A percentile compares a stretch with the other conserved stretches of the same genome.
Evolutionary conservation across 2,329 filamentous ascomycete genomes (phyloP).

Genomic region (Fusarium sp.): DNA sequence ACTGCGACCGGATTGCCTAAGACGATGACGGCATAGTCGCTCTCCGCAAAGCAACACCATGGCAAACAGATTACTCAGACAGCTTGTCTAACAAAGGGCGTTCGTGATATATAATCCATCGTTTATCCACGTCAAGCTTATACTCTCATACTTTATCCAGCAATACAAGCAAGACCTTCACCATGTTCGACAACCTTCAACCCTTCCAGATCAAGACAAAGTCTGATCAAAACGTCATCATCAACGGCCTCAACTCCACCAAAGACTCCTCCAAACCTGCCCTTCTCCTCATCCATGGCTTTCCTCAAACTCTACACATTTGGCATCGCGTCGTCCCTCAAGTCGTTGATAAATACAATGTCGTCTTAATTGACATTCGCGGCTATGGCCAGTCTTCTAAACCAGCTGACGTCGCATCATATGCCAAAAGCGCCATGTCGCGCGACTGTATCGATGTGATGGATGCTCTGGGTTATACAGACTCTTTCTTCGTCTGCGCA

Average conservation of each 20-base stretch:
- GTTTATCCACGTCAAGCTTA: too few relatives aligned
- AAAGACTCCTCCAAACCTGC: conserved; percentile 50
- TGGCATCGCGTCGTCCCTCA: conserved; percentile 60
- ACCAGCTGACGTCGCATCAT: conserved; percentile 50
- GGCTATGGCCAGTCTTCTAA: conserved; percentile 65
- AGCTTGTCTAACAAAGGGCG: conserved; percentile 24
- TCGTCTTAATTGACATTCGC: conserved; percentile 61
- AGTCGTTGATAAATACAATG: conserved; percentile 54
- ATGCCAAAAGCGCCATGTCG: conserved; percentile 63
- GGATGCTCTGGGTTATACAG: conserved; percentile 52
- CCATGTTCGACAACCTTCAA: conserved; percentile 55
- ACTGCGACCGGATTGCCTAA: neutral
- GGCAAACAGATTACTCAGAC: conserved; percentile 1
- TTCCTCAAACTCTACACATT: conserved; percentile 63
- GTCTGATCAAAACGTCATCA: conserved; percentile 53
- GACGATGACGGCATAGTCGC: conserved; percentile 13
- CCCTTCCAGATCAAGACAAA: conserved; percentile 54
- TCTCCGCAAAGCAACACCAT: conserved; percentile 11
- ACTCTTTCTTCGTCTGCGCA: conserved; percentile 60
- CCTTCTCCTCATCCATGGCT: conserved; percentile 63
- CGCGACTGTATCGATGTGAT: conserved; percentile 59
- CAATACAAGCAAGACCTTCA: neutral
- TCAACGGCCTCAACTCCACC: conserved; percentile 56
- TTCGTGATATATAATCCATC: neutral
- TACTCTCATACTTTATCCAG: too few relatives aligned